Percentiles rank a stretch among this genome's conserved stretches.
These are phyloP conservation scores for Gyromitra esculenta DNA, from an alignment of 2,329 filamentous ascomycete species.

Conservation along the genomic window DNA sequence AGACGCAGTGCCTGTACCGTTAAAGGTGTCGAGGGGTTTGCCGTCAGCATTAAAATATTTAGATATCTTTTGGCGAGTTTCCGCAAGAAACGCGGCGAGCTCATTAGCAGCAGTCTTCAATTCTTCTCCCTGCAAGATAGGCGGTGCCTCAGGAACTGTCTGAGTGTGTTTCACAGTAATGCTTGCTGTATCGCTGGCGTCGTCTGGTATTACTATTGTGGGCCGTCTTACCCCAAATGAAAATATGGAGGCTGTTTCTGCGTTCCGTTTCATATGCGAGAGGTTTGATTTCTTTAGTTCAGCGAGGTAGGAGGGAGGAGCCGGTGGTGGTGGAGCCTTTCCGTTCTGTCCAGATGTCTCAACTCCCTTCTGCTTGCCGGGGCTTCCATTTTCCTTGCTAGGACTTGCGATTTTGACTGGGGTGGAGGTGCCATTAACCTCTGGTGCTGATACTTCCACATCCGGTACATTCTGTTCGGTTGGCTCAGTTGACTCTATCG, in stretches of 20 bases:
- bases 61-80: slow-evolving; percentile 69
- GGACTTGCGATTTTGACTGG: slow-evolving; percentile 16
- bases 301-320: slow-evolving; percentile 36
- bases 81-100: slow-evolving; percentile 86
- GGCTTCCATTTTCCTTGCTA: slow-evolving; percentile 18
- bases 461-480: slow-evolving; percentile 14
- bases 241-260: slow-evolving; percentile 54
- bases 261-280: slow-evolving; percentile 51
- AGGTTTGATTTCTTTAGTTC: slow-evolving; percentile 43
- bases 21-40: slow-evolving; percentile 63
- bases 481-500: slow-evolving; percentile 9
- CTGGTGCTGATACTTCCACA: slow-evolving; percentile 25
- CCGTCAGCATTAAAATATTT: slow-evolving; percentile 58
- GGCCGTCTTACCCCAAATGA: slow-evolving; percentile 49
- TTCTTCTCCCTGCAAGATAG: slow-evolving; percentile 78
- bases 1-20: slow-evolving; percentile 22
- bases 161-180: slow-evolving; percentile 51
- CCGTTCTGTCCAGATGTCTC: slow-evolving; percentile 23
- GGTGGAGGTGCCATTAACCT: neutral
- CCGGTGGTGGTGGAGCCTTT: neutral
- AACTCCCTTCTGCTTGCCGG: slow-evolving; percentile 26
- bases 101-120: slow-evolving; percentile 82
- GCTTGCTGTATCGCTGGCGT: slow-evolving; percentile 47
- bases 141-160: slow-evolving; percentile 47
- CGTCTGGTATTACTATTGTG: slow-evolving; percentile 38